phyloP scores from a whole-genome alignment of 495 filamentous ascomycete species.

The Cercophora sp. region DNA sequence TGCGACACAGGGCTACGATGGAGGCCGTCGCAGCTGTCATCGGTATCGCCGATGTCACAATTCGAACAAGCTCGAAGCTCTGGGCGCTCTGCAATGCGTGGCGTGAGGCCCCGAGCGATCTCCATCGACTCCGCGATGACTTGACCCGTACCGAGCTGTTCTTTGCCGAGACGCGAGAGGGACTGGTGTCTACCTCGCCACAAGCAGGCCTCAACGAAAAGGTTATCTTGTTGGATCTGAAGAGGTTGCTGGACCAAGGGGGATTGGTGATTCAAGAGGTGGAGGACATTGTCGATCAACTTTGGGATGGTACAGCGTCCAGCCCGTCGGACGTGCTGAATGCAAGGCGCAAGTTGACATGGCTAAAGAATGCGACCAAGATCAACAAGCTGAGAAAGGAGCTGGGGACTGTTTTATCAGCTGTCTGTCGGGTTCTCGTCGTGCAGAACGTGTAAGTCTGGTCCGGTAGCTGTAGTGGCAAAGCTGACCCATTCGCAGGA shows the following conservation, averaged over 20 bases:
- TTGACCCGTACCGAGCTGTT: not conserved
- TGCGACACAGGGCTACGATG: no score
- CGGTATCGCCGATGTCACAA: not conserved
- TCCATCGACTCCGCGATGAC: not conserved
- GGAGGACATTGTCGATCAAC: no score
- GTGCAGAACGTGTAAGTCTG: not conserved
- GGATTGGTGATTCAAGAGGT: no score
- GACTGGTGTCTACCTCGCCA: not conserved
- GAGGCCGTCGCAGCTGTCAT: not conserved
- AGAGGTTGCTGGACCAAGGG: not conserved
- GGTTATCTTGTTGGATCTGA: not conserved
- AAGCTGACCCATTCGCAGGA: no score
- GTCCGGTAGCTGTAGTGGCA: no score
- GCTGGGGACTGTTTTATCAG: not conserved
- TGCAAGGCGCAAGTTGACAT: no score
- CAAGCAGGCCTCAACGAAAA: not conserved
- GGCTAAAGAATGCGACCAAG: no score
- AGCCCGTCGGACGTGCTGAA: no score
- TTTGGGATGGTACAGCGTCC: no score
- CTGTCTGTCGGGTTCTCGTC: not conserved
- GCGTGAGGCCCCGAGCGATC: not conserved
- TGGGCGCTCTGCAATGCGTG: not conserved
- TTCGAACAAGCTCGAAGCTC: not conserved
- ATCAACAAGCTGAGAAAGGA: not conserved
- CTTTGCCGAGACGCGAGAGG: not conserved